Evolutionary conservation across 257 asterid species (phyloP), one percentile per base, ranked within the genome.

Genomic region (Ophiorrhiza pumila): DNA sequence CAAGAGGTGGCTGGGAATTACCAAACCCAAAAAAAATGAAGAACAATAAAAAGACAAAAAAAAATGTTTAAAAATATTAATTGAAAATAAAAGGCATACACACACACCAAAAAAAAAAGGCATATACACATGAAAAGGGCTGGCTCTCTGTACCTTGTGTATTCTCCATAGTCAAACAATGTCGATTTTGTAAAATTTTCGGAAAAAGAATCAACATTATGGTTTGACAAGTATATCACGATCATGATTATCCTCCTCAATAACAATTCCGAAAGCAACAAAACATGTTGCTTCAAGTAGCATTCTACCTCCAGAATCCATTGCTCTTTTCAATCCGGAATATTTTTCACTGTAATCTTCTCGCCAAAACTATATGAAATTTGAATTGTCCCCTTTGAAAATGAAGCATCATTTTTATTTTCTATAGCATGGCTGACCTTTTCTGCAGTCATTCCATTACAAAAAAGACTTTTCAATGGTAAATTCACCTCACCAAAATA

Each of bases 391-490:
- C 79, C 81, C 49, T 7, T 43, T 2, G 20, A 3, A 31, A 79
- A 74, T 4, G 76, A 75, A 7, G 17, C 72, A 56, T 80, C 87
- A 0, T 5, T 37, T 73, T 63, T 42, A 68, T 12, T 13, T 20
- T 60, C 3, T 22, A 39, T 15, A 15, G 69, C 31, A 76, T 68
- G 11, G n/a, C 61, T 0, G 58, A 25, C 3, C n/a, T n/a, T n/a
- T n/a, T n/a, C n/a, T n/a, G n/a, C n/a, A n/a, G n/a, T n/a, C n/a
- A n/a, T n/a, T n/a, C 84, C 86, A 55, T 34, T 27, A 0, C 79
- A 80, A 13, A 73, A 77, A 79, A 76, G 18, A n/a, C 73, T 64
- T 76, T 67, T 74, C 32, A 82, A n/a, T 0, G 82, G 73, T 9
- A 82, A 41, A 9, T 46, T 66, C 68, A 79, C 81, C 22, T 79